Conservation (phyloP, 345 rosid genomes). For the Linum trigynum region DNA sequence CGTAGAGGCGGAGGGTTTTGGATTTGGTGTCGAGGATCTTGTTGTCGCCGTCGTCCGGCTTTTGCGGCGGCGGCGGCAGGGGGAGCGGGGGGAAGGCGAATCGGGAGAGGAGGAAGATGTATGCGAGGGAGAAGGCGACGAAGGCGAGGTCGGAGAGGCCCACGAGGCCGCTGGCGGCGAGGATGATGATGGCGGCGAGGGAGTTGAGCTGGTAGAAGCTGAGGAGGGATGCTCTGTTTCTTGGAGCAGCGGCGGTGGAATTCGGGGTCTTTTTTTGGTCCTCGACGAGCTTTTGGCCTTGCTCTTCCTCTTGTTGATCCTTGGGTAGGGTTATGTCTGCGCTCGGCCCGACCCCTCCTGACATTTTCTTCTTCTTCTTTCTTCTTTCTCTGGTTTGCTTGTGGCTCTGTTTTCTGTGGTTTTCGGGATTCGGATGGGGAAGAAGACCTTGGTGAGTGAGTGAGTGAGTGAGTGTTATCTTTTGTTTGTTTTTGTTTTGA, state of each 20-base stretch:
- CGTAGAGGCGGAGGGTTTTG: conserved; percentile 42
- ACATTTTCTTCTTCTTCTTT: conserved; percentile 30
- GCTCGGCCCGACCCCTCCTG: conserved; percentile 71
- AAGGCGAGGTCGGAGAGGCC: conserved; percentile 47
- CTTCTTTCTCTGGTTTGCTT: not conserved
- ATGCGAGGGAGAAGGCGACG: conserved; percentile 37
- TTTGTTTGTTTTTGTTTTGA: not conserved
- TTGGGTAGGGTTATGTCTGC: conserved; percentile 45
- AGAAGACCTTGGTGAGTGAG: no score
- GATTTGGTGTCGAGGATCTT: conserved; percentile 27
- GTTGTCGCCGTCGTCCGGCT: not conserved
- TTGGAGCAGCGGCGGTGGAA: not conserved
- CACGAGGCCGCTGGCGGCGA: conserved; percentile 66
- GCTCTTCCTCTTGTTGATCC: conserved; percentile 22
- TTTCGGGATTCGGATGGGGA: not conserved
- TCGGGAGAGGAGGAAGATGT: conserved; percentile 54
- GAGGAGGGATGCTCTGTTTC: conserved; percentile 22
- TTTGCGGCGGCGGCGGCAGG: conserved; percentile 24
- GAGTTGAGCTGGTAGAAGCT: conserved; percentile 55
- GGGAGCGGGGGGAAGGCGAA: conserved; percentile 44
- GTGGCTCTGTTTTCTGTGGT: not conserved
- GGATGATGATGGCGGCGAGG: conserved; percentile 46
- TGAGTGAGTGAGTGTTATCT: not conserved
- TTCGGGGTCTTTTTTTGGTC: conserved; percentile 7
- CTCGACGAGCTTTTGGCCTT: conserved; percentile 17